A percentile compares a stretch with the other conserved stretches of the same genome.
Evolutionary conservation across 306 rosid genomes (phyloP).

Genomic region (Datisca glomerata): DNA sequence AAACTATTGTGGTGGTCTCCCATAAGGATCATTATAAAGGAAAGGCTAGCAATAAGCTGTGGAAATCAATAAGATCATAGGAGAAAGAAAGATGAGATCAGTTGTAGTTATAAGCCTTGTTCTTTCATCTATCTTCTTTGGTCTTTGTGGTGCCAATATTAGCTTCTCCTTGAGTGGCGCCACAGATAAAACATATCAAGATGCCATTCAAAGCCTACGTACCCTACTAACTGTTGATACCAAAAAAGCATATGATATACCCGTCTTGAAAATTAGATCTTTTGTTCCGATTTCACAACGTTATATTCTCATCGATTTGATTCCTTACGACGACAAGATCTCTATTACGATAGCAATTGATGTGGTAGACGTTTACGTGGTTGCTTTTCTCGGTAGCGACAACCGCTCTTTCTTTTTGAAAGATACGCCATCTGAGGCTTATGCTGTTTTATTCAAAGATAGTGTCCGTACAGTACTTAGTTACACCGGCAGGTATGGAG

Average conservation of each 20-base stretch:
- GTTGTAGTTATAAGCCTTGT: too few relatives aligned
- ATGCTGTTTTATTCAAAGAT: not conserved
- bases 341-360: not conserved
- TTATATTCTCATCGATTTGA: not conserved
- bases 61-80: too few relatives aligned
- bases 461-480: not conserved
- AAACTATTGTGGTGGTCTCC: too few relatives aligned
- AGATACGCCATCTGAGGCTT: not conserved
- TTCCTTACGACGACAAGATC: not conserved
- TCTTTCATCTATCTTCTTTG: too few relatives aligned
- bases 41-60: too few relatives aligned
- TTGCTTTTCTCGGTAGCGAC: not conserved
- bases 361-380: not conserved
- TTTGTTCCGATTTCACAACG: not conserved
- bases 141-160: too few relatives aligned
- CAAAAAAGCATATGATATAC: not conserved
- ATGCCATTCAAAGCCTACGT: not conserved
- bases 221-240: not conserved
- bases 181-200: not conserved
- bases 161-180: not conserved
- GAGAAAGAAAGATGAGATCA: too few relatives aligned
- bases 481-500: not conserved
- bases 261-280: not conserved
- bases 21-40: too few relatives aligned
- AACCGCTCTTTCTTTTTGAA: slow-evolving; percentile 1